Percentiles rank a stretch among this genome's conserved stretches.
phyloP scores from a whole-genome alignment of 768 basidiomycete genomes.

The Mycena albidolilacea region DNA sequence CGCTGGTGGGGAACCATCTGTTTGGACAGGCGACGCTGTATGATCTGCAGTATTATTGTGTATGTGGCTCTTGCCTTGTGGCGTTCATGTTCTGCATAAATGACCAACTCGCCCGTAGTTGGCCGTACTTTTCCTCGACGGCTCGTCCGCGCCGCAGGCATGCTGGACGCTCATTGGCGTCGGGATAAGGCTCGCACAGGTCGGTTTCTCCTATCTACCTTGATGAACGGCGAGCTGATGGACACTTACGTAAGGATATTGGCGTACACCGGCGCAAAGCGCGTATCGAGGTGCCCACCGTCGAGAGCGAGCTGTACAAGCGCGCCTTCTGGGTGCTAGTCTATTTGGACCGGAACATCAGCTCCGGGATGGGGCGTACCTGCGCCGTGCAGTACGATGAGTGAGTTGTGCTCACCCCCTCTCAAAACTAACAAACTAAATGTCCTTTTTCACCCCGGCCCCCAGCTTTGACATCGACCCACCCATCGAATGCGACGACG shows the following conservation, averaged over 20 bases:
- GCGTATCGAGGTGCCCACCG: conserved; percentile 51
- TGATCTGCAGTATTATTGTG: conserved; percentile 80
- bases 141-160: conserved; percentile 72
- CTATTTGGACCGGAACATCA: conserved; percentile 61
- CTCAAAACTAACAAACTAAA: too few species aligned
- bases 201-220: background rate
- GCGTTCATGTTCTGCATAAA: background rate
- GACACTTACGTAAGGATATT: conserved; percentile 24
- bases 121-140: conserved; percentile 67
- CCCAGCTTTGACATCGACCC: conserved; percentile 81
- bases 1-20: conserved; percentile 73
- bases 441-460: background rate
- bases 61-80: conserved; percentile 45
- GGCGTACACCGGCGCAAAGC: conserved; percentile 45
- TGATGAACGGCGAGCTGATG: conserved; percentile 68
- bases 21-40: conserved; percentile 76
- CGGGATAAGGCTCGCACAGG: conserved; percentile 36
- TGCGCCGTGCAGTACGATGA: conserved; percentile 33
- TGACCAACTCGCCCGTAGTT: conserved; percentile 54
- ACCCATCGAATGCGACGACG: conserved; percentile 74
- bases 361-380: conserved; percentile 68
- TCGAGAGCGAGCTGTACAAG: conserved; percentile 83
- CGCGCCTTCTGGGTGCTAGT: conserved; percentile 69
- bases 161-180: conserved; percentile 80
- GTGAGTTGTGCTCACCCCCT: conserved; percentile 52